Percentiles rank a stretch among this genome's conserved stretches.
These are phyloP conservation scores for Ramichloridium luteum DNA, from an alignment of 2,329 filamentous ascomycete genomes.

Conservation along the genomic window DNA sequence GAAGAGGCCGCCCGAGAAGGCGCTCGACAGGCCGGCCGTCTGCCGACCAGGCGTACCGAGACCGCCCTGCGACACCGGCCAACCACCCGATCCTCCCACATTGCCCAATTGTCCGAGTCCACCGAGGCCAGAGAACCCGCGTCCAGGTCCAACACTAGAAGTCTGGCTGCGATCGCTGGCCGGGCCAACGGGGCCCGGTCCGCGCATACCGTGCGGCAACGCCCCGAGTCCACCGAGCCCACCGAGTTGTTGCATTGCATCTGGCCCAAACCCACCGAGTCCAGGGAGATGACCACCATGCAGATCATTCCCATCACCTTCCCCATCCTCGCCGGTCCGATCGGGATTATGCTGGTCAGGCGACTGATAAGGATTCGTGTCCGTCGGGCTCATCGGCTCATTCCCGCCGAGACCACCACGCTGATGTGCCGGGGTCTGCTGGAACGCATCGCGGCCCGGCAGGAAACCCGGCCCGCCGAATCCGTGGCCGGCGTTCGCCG, in stretches of 20 bases:
- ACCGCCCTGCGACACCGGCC: constrained; percentile 51
- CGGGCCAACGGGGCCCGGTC: constrained; percentile 35
- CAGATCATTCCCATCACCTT: constrained; percentile 19
- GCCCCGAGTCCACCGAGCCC: constrained; percentile 23
- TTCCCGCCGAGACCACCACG: constrained; percentile 33
- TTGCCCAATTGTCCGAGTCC: constrained; percentile 34
- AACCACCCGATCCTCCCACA: constrained; percentile 48
- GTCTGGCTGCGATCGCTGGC: constrained; percentile 86
- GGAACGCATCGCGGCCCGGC: constrained; percentile 42
- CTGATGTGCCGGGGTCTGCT: constrained; percentile 40
- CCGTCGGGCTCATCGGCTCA: constrained; percentile 76
- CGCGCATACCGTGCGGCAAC: constrained; percentile 25
- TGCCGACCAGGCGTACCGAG: constrained; percentile 62
- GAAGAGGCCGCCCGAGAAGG: constrained; percentile 46
- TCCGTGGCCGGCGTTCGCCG: constrained; percentile 33
- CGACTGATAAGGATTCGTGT: constrained; percentile 93
- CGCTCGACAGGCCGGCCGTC: constrained; percentile 36
- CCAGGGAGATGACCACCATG: constrained; percentile 20
- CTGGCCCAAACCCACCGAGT: constrained; percentile 20
- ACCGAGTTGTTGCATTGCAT: constrained; percentile 16
- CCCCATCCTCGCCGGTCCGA: constrained; percentile 32
- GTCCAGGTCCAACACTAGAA: constrained; percentile 66
- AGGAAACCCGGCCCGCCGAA: constrained; percentile 19
- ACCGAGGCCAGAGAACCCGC: constrained; percentile 54
- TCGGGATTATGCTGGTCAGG: constrained; percentile 64